These are phyloP conservation scores for Cladosporium sp. DNA, from an alignment of 2,329 filamentous ascomycete genomes.

Conservation along the genomic window DNA sequence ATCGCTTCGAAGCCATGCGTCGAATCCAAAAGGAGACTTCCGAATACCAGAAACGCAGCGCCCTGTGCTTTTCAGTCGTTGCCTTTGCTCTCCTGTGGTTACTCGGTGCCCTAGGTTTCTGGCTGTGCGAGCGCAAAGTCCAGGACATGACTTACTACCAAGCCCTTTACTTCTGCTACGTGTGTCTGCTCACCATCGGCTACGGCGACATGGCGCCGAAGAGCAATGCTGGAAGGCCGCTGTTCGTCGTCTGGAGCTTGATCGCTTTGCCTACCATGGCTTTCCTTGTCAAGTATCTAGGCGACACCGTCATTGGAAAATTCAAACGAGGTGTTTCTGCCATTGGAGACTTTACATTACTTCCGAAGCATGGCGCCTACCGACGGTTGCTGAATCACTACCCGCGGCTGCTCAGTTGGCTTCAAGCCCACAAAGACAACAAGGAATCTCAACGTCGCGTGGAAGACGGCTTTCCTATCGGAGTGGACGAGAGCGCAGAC, in stretches of 20 bases:
- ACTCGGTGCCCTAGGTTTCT: conserved; percentile 73
- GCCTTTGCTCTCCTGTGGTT: conserved; percentile 76
- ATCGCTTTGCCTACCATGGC: conserved; percentile 86
- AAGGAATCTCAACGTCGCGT: conserved; percentile 36
- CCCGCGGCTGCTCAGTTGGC: conserved; percentile 38
- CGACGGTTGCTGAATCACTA: conserved; percentile 46
- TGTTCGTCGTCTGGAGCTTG: conserved; percentile 92
- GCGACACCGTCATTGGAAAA: conserved; percentile 70
- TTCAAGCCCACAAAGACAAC: conserved; percentile 32
- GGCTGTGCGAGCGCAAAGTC: conserved; percentile 50
- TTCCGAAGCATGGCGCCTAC: conserved; percentile 59
- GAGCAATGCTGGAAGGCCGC: conserved; percentile 74
- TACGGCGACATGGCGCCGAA: conserved; percentile 77
- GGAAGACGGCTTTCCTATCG: conserved; percentile 44
- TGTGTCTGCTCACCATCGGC: conserved; percentile 77
- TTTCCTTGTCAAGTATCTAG: conserved; percentile 77
- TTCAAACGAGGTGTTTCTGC: conserved; percentile 60
- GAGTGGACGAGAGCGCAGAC: conserved; percentile 27
- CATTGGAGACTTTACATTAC: conserved; percentile 61
- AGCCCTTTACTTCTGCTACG: conserved; percentile 80
- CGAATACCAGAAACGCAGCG: conserved; percentile 67
- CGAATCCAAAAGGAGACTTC: conserved; percentile 66
- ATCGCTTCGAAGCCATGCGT: conserved; percentile 55
- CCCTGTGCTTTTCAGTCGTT: conserved; percentile 62
- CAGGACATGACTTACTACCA: conserved; percentile 70